phyloP scores from a whole-genome alignment of 352 stramenopile species.

The Aphanomyces invadans region DNA sequence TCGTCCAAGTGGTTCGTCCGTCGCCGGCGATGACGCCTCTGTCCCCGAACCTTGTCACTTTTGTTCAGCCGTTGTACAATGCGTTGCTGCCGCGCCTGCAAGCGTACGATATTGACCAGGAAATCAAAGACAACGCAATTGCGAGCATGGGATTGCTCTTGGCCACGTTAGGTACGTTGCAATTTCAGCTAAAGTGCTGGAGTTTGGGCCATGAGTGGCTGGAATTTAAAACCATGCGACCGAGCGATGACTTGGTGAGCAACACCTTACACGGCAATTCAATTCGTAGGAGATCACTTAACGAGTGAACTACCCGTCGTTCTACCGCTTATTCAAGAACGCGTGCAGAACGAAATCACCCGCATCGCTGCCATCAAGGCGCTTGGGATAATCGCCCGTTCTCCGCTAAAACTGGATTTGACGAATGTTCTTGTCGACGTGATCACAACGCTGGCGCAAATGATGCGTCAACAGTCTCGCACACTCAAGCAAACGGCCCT shows the following conservation, averaged over 20 bases:
- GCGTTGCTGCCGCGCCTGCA: slow-evolving; percentile 92
- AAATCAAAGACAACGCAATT: slow-evolving; percentile 98
- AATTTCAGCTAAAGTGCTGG: slow-evolving; percentile 18
- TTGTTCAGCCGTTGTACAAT: slow-evolving; percentile 83
- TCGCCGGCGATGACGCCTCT: slow-evolving; percentile 29
- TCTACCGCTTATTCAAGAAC: slow-evolving; percentile 91
- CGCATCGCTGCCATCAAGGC: slow-evolving; percentile 95
- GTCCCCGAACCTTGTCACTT: slow-evolving; percentile 32
- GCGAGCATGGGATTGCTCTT: slow-evolving; percentile 87
- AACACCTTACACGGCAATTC: too few relatives aligned
- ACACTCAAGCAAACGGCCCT: slow-evolving; percentile 92
- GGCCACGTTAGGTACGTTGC: slow-evolving; percentile 36
- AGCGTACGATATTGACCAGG: slow-evolving; percentile 96
- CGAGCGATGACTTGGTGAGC: too few relatives aligned
- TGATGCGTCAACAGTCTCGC: slow-evolving; percentile 93
- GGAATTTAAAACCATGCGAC: too few relatives aligned
- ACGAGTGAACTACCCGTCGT: slow-evolving; percentile 67
- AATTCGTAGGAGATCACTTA: slow-evolving; percentile 80
- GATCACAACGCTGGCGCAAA: slow-evolving; percentile 77
- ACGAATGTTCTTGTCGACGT: slow-evolving; percentile 85
- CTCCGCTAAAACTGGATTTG: slow-evolving; percentile 85
- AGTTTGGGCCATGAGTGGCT: too few relatives aligned
- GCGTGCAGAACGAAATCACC: slow-evolving; percentile 97
- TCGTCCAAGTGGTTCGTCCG: slow-evolving; percentile 79
- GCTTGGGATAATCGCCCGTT: slow-evolving; percentile 84